Percentiles rank a stretch among this genome's conserved stretches.
Evolutionary conservation across 1,284 basidiomycete genomes (phyloP).

Genomic region (Trametes hirsuta): DNA sequence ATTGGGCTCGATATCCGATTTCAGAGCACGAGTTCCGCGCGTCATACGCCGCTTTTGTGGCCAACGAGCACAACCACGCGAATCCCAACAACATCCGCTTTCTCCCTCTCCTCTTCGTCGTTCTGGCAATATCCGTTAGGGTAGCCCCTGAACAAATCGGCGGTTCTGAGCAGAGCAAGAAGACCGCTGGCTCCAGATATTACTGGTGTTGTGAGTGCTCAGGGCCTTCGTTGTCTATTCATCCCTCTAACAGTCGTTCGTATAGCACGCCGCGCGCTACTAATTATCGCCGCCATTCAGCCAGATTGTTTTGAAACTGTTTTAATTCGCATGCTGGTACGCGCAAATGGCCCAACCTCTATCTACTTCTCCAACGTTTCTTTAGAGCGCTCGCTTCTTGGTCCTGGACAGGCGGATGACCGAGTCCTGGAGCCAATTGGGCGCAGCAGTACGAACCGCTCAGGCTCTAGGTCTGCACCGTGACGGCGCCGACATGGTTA

Average conservation of each 20-base stretch:
- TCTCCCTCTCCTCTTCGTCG: constrained; percentile 88
- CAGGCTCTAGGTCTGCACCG: constrained; percentile 93
- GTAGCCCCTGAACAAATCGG: constrained; percentile 84
- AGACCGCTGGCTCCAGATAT: constrained; percentile 83
- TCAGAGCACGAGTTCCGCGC: constrained; percentile 85
- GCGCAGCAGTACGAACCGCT: constrained; percentile 90
- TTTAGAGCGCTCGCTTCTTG: constrained; percentile 86
- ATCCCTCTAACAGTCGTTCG: not conserved
- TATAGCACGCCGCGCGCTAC: constrained; percentile 79
- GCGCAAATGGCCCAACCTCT: constrained; percentile 29
- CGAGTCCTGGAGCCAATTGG: constrained; percentile 95
- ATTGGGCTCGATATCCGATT: constrained; percentile 93
- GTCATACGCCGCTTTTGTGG: constrained; percentile 80
- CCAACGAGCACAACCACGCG: constrained; percentile 62
- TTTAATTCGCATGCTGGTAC: constrained; percentile 82
- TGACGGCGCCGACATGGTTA: constrained; percentile 85
- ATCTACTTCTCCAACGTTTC: constrained; percentile 22
- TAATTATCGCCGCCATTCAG: constrained; percentile 89
- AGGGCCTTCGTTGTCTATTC: not conserved
- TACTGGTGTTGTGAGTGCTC: constrained; percentile 87
- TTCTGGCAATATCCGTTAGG: constrained; percentile 88
- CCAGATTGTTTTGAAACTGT: constrained; percentile 90
- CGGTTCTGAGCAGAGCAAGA: constrained; percentile 74
- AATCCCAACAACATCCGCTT: constrained; percentile 88
- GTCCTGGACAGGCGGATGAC: constrained; percentile 88